Evolutionary conservation across 495 filamentous ascomycete genomes (phyloP).

Genomic region (Hypoxylon rickii): DNA sequence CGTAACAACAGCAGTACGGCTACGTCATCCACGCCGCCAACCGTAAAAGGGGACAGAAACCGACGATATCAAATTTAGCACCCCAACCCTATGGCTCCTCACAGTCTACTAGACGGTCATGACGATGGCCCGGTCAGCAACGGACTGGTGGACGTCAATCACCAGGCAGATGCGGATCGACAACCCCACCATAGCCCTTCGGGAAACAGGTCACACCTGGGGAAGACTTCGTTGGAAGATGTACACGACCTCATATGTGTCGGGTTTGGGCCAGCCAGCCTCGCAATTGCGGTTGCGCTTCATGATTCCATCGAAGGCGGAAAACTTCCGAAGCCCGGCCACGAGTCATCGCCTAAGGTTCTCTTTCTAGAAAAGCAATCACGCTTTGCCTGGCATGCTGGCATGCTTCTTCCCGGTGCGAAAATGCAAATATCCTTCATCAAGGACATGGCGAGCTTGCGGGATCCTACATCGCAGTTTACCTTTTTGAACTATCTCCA

Average conservation of each 20-base stretch:
- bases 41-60: neutral
- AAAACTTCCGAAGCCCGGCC: slow-evolving; percentile 41
- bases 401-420: slow-evolving; percentile 90
- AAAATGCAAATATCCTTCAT: slow-evolving; percentile 99
- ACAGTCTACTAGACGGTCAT: slow-evolving; percentile 28
- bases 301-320: slow-evolving; percentile 65
- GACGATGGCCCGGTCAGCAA: slow-evolving; percentile 20
- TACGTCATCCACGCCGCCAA: slow-evolving; percentile 10
- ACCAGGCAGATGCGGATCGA: neutral
- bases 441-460: slow-evolving; percentile 90
- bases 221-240: slow-evolving; percentile 52
- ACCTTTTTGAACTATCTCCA: slow-evolving; percentile 96
- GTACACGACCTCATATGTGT: slow-evolving; percentile 85
- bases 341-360: slow-evolving; percentile 62
- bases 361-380: slow-evolving; percentile 85
- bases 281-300: slow-evolving; percentile 89
- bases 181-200: neutral
- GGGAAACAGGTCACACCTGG: slow-evolving; percentile 41
- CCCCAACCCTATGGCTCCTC: slow-evolving; percentile 24
- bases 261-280: slow-evolving; percentile 90
- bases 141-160: slow-evolving; percentile 7
- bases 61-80: neutral
- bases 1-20: slow-evolving; percentile 1
- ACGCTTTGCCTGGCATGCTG: slow-evolving; percentile 87
- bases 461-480: slow-evolving; percentile 87